Percentiles rank a stretch among this genome's conserved stretches.
phyloP scores from a whole-genome alignment of 768 basidiomycete genomes.

The Leucogyrophana mollusca region DNA sequence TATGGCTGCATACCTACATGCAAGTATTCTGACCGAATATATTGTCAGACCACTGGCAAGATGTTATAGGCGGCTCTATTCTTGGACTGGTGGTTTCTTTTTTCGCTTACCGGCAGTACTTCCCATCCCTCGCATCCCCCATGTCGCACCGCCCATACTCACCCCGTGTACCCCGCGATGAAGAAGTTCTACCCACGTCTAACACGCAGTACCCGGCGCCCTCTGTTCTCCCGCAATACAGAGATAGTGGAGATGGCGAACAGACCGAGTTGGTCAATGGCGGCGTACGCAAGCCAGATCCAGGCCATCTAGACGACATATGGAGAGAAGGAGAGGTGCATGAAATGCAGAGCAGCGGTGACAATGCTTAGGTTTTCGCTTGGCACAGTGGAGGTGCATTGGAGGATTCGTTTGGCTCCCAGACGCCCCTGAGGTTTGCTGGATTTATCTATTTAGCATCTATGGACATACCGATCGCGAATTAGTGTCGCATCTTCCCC shows the following conservation, averaged over 20 bases:
- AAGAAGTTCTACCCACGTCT: constrained; percentile 41
- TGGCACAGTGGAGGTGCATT: too few species aligned
- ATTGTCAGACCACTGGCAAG: constrained; percentile 82
- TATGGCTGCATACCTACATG: neutral
- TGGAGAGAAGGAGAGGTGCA: constrained; percentile 32
- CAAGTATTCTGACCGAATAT: constrained; percentile 9
- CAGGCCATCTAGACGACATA: constrained; percentile 5
- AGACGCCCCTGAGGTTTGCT: too few species aligned
- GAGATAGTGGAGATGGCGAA: constrained; percentile 18
- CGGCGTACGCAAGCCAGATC: constrained; percentile 10
- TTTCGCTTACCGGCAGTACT: constrained; percentile 84
- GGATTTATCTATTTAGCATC: too few species aligned
- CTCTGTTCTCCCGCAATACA: constrained; percentile 8
- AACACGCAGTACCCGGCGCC: constrained; percentile 4
- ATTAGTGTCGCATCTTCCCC: too few species aligned
- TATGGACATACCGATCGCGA: too few species aligned
- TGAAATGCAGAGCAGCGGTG: too few species aligned
- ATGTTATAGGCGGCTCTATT: constrained; percentile 77
- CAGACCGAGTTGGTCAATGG: constrained; percentile 24
- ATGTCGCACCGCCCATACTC: constrained; percentile 69
- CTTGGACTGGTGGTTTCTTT: constrained; percentile 72
- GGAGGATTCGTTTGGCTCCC: too few species aligned
- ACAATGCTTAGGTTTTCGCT: too few species aligned
- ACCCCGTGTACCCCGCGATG: constrained; percentile 56
- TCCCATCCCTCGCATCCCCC: constrained; percentile 64